These are phyloP conservation scores for Ascochyta lentis DNA, from an alignment of 2,329 filamentous ascomycete species.

Conservation along the genomic window DNA sequence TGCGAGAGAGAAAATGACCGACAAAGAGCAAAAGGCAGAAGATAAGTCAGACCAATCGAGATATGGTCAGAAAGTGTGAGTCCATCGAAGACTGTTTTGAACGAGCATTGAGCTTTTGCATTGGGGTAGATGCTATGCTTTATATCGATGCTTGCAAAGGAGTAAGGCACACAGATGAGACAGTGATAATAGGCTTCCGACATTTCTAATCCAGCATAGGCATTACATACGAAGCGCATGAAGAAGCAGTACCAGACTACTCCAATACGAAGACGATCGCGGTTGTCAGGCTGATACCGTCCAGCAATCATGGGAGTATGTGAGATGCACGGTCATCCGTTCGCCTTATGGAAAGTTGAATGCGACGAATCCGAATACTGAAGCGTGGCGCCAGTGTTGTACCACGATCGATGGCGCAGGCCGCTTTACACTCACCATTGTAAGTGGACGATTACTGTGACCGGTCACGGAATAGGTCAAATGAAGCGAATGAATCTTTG, in stretches of 20 bases:
- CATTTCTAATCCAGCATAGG: background rate
- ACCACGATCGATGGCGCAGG: background rate
- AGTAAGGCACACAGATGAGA: background rate
- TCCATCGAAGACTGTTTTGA: background rate
- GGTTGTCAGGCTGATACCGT: conserved; percentile 4
- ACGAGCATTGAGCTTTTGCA: too few relatives aligned
- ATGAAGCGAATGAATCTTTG: background rate
- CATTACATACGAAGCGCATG: background rate
- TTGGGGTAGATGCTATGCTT: background rate
- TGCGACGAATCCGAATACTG: conserved; percentile 39
- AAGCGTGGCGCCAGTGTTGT: background rate
- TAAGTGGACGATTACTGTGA: background rate
- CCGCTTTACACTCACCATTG: background rate
- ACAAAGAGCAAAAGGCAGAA: background rate
- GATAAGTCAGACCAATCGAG: background rate
- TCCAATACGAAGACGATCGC: background rate
- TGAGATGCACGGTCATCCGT: background rate
- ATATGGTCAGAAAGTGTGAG: background rate
- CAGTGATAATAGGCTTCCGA: background rate
- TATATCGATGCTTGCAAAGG: background rate
- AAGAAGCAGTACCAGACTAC: background rate
- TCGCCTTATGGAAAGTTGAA: conserved; percentile 14
- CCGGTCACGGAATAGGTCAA: conserved; percentile 5
- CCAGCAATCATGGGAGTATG: background rate
- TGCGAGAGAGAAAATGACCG: background rate